phyloP scores from a whole-genome alignment of 179 eudicot genomes.

The Patellifolia procumbens region DNA sequence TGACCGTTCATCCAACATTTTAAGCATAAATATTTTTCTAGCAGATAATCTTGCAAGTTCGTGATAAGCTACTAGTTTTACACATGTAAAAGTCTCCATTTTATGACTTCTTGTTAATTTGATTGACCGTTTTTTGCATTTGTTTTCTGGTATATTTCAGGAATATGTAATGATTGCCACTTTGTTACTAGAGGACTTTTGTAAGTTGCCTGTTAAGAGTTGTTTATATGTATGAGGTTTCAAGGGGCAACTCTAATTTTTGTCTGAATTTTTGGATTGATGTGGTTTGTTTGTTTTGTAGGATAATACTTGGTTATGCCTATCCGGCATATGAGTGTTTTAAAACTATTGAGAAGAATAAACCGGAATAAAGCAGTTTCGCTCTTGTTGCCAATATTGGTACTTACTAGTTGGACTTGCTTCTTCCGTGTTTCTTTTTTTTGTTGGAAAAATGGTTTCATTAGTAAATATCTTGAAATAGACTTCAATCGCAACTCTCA shows the following conservation, averaged over 20 bases:
- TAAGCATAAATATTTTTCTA: not conserved
- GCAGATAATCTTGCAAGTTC: not conserved
- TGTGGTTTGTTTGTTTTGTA: no score
- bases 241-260: no score
- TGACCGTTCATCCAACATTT: not conserved
- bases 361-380: conserved; percentile 87
- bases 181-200: conserved; percentile 80
- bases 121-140: not conserved
- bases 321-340: conserved; percentile 93
- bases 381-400: conserved; percentile 99
- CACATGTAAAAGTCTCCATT: not conserved
- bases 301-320: no score
- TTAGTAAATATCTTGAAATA: no score
- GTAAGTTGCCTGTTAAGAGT: conserved; percentile 46
- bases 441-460: no score
- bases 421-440: conserved; percentile 1
- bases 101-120: conserved; percentile 8
- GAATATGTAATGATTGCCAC: conserved; percentile 87
- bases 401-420: conserved; percentile 34
- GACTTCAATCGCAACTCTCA: no score
- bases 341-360: conserved; percentile 83
- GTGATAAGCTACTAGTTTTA: not conserved
- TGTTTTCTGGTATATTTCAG: conserved; percentile 33
- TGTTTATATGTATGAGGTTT: no score
- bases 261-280: no score